phyloP scores from a whole-genome alignment of 257 asterid genomes.

The Solanum peruvianum region DNA sequence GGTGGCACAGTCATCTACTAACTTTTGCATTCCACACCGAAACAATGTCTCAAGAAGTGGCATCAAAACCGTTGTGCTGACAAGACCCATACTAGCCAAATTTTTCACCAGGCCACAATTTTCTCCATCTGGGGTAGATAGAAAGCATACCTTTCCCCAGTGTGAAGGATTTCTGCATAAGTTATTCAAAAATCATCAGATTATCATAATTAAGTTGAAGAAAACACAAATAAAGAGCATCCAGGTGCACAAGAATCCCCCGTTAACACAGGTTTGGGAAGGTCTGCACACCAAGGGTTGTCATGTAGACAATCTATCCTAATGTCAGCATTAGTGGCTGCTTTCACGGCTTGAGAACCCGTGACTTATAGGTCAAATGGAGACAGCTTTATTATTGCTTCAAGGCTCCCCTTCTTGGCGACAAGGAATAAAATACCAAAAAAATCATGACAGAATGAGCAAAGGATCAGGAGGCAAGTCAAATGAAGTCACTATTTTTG shows the following conservation, averaged over 20 bases:
- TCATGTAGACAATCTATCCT: background rate
- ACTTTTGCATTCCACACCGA: slow-evolving; percentile 65
- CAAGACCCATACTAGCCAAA: slow-evolving; percentile 80
- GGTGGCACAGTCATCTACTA: slow-evolving; percentile 42
- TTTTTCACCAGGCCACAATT: slow-evolving; percentile 95
- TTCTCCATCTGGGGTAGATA: slow-evolving; percentile 97
- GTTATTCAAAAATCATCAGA: slow-evolving; percentile 9
- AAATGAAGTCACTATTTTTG: background rate
- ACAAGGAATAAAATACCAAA: background rate
- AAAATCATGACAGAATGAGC: background rate
- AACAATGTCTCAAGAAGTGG: slow-evolving; percentile 32
- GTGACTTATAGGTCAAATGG: background rate
- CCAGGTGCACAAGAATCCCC: background rate
- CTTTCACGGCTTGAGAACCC: background rate
- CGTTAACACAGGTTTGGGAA: background rate
- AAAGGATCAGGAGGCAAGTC: background rate
- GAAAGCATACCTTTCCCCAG: slow-evolving; percentile 93
- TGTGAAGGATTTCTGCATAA: slow-evolving; percentile 84
- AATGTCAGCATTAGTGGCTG: background rate
- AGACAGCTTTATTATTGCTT: background rate
- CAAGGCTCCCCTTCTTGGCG: background rate
- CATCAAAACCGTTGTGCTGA: slow-evolving; percentile 45
- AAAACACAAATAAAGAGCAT: background rate
- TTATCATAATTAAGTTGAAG: background rate
- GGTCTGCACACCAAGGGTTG: background rate